Evolutionary conservation across 345 rosid species (phyloP).

Genomic region (Ailanthus altissimus): DNA sequence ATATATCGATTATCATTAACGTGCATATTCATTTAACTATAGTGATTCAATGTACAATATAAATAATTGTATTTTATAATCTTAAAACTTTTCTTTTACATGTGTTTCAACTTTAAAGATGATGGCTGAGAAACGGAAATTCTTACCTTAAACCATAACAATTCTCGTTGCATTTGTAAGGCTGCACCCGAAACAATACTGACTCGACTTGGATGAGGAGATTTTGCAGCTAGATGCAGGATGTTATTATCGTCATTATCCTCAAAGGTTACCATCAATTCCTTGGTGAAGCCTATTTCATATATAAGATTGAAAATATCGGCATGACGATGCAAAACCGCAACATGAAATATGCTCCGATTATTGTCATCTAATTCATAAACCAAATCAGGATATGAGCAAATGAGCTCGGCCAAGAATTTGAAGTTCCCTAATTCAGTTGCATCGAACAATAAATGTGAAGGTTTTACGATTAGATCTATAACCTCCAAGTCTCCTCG

Average conservation of each 20-base stretch:
- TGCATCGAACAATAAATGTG: neutral
- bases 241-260: neutral
- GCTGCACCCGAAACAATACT: neutral
- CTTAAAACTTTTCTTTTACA: too few species aligned
- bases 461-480: neutral
- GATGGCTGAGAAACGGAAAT: neutral
- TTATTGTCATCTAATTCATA: constrained; percentile 10
- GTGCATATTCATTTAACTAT: too few species aligned
- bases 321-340: constrained; percentile 25
- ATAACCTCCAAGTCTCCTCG: neutral
- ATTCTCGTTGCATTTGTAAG: constrained; percentile 1
- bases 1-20: too few species aligned
- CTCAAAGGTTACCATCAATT: constrained; percentile 6
- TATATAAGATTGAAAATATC: constrained; percentile 24
- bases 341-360: constrained; percentile 30
- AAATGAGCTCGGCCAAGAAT: constrained; percentile 5
- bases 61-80: too few species aligned
- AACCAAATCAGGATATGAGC: constrained; percentile 20
- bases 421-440: neutral
- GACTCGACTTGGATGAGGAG: neutral
- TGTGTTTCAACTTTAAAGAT: neutral
- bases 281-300: constrained; percentile 22
- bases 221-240: neutral
- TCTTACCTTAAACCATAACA: neutral
- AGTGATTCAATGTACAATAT: too few species aligned